Percentiles rank a stretch among this genome's conserved stretches.
Conservation (phyloP, 2,329 filamentous ascomycete species). For the Rutstroemia sp. region DNA sequence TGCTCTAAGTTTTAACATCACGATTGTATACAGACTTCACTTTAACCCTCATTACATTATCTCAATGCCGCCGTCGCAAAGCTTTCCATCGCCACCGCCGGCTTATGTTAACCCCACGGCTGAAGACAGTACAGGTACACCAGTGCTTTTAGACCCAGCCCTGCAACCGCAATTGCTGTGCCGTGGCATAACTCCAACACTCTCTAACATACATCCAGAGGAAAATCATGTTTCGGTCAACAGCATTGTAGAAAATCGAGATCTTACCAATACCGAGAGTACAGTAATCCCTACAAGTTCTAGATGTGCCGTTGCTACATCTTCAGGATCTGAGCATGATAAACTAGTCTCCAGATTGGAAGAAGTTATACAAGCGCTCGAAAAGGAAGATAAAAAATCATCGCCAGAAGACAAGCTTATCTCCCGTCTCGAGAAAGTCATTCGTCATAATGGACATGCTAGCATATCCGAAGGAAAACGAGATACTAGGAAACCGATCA, state of each 20-base stretch:
- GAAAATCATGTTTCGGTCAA: neutral
- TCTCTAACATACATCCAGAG: neutral
- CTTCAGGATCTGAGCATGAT: neutral
- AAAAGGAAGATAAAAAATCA: neutral
- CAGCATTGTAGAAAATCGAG: neutral
- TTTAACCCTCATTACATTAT: too few relatives aligned
- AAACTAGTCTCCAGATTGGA: neutral
- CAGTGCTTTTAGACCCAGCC: neutral
- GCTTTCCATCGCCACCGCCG: neutral
- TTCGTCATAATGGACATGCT: neutral
- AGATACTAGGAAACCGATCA: conserved; percentile 41
- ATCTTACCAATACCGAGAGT: neutral
- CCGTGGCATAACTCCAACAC: neutral
- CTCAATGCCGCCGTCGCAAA: neutral
- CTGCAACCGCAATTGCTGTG: neutral
- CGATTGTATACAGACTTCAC: too few relatives aligned
- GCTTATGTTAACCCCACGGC: neutral
- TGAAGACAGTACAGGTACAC: neutral
- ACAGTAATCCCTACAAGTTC: neutral
- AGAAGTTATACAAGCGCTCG: neutral
- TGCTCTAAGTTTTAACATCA: too few relatives aligned
- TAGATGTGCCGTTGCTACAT: too few relatives aligned
- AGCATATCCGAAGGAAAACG: neutral
- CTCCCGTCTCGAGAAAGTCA: neutral
- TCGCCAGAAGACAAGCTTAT: conserved; percentile 1